Evolutionary conservation across 1,284 basidiomycete genomes (phyloP).

Genomic region (Cutaneotrichosporon sp.): DNA sequence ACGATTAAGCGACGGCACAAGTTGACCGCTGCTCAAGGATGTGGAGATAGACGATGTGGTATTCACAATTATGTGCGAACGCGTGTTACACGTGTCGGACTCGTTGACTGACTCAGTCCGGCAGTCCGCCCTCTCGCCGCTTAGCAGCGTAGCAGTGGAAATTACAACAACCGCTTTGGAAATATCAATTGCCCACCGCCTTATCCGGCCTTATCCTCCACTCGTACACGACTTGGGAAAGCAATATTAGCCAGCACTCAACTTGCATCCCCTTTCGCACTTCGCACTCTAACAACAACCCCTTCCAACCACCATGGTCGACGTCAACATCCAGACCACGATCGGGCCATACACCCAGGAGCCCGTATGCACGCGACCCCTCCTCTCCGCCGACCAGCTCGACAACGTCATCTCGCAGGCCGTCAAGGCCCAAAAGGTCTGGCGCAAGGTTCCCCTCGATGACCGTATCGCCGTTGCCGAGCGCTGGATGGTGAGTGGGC

Average conservation of each 20-base stretch:
- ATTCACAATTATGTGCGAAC: no score
- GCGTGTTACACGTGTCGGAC: no score
- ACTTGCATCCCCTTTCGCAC: no score
- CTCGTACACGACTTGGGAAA: no score
- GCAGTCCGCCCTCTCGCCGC: no score
- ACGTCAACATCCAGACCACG: slow-evolving; percentile 50
- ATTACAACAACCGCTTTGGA: no score
- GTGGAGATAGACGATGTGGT: not conserved
- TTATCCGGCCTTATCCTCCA: no score
- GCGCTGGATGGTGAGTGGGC: slow-evolving; percentile 66
- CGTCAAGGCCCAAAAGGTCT: slow-evolving; percentile 64
- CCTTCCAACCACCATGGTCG: slow-evolving; percentile 16
- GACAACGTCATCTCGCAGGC: slow-evolving; percentile 58
- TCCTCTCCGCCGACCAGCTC: slow-evolving; percentile 53
- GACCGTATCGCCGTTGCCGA: slow-evolving; percentile 68
- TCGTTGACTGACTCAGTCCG: no score
- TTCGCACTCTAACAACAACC: not conserved
- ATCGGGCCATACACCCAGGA: slow-evolving; percentile 52
- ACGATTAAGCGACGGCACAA: slow-evolving; percentile 3
- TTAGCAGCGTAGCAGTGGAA: no score
- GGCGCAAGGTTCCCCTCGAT: slow-evolving; percentile 63
- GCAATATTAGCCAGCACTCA: no score
- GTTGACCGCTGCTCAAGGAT: no score
- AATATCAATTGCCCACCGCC: no score
- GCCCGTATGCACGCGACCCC: slow-evolving; percentile 48